Evolutionary conservation across 208 protist species (phyloP).

Genomic region (Wallacemonas rigidus): DNA sequence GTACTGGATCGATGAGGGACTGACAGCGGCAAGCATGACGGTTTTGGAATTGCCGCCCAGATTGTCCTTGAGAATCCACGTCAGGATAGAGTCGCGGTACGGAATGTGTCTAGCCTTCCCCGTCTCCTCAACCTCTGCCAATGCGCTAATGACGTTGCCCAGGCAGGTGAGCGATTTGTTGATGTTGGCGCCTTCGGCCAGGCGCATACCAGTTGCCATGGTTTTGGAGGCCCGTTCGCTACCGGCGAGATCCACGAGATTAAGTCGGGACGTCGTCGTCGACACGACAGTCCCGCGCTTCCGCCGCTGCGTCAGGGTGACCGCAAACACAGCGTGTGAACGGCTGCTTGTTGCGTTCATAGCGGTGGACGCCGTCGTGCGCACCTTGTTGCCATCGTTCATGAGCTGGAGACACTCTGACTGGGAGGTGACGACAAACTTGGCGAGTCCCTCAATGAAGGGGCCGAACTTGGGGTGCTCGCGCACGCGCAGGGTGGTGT

Average conservation of each 20-base stretch:
- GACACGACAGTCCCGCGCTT: conserved; percentile 42
- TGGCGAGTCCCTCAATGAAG: conserved; percentile 77
- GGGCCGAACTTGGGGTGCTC: conserved; percentile 82
- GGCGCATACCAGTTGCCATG: conserved; percentile 62
- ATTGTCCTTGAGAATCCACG: conserved; percentile 84
- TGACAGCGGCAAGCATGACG: conserved; percentile 74
- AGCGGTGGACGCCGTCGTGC: conserved; percentile 86
- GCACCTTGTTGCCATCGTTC: conserved; percentile 82
- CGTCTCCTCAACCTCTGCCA: conserved; percentile 48
- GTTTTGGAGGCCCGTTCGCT: conserved; percentile 87
- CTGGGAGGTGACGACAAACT: conserved; percentile 67
- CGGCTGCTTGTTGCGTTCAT: conserved; percentile 92
- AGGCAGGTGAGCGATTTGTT: conserved; percentile 65
- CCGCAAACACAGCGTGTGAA: conserved; percentile 90
- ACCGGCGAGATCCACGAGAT: conserved; percentile 85
- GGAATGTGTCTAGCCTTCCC: conserved; percentile 65
- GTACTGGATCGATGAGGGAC: conserved; percentile 53
- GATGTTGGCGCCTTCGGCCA: conserved; percentile 88
- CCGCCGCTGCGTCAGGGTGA: conserved; percentile 76
- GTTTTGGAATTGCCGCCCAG: conserved; percentile 95
- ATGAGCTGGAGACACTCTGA: conserved; percentile 78
- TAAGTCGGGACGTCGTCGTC: conserved; percentile 63
- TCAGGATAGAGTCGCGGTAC: conserved; percentile 90
- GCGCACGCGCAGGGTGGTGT: conserved; percentile 66
- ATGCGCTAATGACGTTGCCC: conserved; percentile 53